A percentile compares a stretch with the other conserved stretches of the same genome.
Evolutionary conservation across 495 filamentous ascomycete genomes (phyloP).

Genomic region (Aspergillus nanangensis): DNA sequence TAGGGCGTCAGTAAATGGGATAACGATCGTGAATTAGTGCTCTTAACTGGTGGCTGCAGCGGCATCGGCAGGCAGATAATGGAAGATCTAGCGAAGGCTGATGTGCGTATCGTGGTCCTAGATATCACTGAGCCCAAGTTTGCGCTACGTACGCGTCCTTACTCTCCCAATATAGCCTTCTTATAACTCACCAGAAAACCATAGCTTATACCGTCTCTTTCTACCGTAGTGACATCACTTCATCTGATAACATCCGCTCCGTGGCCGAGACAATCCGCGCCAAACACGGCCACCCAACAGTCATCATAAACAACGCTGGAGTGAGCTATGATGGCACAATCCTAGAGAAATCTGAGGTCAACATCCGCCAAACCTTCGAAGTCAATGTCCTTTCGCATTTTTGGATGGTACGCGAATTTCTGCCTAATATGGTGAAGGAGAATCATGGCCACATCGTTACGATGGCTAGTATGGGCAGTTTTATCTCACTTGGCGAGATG

Average conservation of each 20-base stretch:
- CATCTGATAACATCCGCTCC: slow-evolving; percentile 35
- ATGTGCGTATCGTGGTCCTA: slow-evolving; percentile 48
- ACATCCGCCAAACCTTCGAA: slow-evolving; percentile 48
- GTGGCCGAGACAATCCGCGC: slow-evolving; percentile 42
- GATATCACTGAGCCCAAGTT: slow-evolving; percentile 40
- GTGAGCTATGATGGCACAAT: slow-evolving; percentile 43
- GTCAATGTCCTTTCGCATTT: slow-evolving; percentile 58
- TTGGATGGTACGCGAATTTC: slow-evolving; percentile 53
- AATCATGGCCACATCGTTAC: slow-evolving; percentile 60
- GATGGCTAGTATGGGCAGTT: slow-evolving; percentile 52
- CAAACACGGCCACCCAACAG: slow-evolving; percentile 44
- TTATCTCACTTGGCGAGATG: slow-evolving; percentile 43
- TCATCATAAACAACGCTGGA: slow-evolving; percentile 61
- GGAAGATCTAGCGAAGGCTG: slow-evolving; percentile 39
- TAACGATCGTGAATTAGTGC: slow-evolving; percentile 46
- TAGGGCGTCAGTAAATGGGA: slow-evolving; percentile 35
- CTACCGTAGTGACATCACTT: slow-evolving; percentile 52
- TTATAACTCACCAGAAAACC: too few species aligned
- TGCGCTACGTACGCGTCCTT: slow-evolving; percentile 29
- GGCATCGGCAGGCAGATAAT: slow-evolving; percentile 53
- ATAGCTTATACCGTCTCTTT: slow-evolving; percentile 38
- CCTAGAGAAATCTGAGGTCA: slow-evolving; percentile 39
- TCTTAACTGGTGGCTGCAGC: slow-evolving; percentile 54
- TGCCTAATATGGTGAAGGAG: slow-evolving; percentile 54
- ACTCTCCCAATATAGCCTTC: too few species aligned